Conservation (phyloP, 495 filamentous ascomycete species). For the Annulohypoxylon bovei region DNA sequence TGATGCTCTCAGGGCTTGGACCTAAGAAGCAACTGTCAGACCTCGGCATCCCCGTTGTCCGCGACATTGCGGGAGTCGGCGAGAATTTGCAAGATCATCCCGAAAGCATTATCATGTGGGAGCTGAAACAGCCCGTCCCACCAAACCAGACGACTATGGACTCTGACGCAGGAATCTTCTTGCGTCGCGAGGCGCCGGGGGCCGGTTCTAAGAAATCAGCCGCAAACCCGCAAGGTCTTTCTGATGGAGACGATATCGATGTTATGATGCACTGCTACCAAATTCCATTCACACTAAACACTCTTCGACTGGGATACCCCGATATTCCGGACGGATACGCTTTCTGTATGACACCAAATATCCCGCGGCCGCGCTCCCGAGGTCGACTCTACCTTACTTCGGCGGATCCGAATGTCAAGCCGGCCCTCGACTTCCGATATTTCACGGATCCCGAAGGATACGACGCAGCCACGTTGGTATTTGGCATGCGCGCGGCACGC, state of each 20-base stretch:
- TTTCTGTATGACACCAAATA: slow-evolving; percentile 94
- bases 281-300: slow-evolving; percentile 82
- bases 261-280: slow-evolving; percentile 95
- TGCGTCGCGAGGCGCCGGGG: slow-evolving; percentile 73
- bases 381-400: slow-evolving; percentile 78
- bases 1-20: slow-evolving; percentile 80
- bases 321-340: slow-evolving; percentile 72
- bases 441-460: slow-evolving; percentile 88
- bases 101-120: slow-evolving; percentile 84
- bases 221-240: slow-evolving; percentile 51
- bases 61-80: slow-evolving; percentile 80
- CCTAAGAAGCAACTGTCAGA: slow-evolving; percentile 72
- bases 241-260: slow-evolving; percentile 75
- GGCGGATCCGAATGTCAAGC: slow-evolving; percentile 75
- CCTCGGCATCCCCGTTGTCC: slow-evolving; percentile 73
- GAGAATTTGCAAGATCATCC: slow-evolving; percentile 84
- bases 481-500: slow-evolving; percentile 76
- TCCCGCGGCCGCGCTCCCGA: slow-evolving; percentile 79
- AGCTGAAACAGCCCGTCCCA: slow-evolving; percentile 79
- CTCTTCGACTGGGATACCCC: slow-evolving; percentile 75
- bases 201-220: slow-evolving; percentile 58
- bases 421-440: slow-evolving; percentile 86
- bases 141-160: slow-evolving; percentile 85
- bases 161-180: slow-evolving; percentile 84
- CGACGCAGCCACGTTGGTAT: slow-evolving; percentile 82